Base-by-base conservation (phyloP, 345 rosid species). In the Salix caprea region DNA sequence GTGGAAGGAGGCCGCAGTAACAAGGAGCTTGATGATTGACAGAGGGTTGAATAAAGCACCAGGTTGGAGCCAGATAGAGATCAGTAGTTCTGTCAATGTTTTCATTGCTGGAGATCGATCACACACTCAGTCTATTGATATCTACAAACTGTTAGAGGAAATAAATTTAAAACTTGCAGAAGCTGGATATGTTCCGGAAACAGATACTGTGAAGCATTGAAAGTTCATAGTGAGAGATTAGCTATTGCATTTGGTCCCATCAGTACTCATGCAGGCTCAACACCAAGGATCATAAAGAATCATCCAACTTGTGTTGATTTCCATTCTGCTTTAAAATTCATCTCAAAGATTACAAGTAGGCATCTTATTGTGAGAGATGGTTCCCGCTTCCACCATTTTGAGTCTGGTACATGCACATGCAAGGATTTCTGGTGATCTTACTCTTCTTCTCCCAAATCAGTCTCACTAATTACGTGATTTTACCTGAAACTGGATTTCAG, bases 1-100 rank as follows among this genome's bases (percentile, higher is more conserved):
- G 81, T 77, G 84, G 84, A 74, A 81, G 46, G 81, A 81, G 72
- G 75, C 82, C 0, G 75, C 77, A 15, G 62, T 6, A 42, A 66
- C 77, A 50, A 82, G 82, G 69, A 58, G 77, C 54, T 62, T 75
- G 48, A 75, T 76, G 66, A 34, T 67, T 52, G 77, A 72, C 12
- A 61, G 70, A 64, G 60, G 77, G 69, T 50, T 78, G 71, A 62
- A 21, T 19, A 78, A 82, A 72, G 68, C 62, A 78, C 71, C 85
- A 11, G 77, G 74, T 50, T 75, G 82, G 85, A 78, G 82, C 75
- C 76, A 67, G 58, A 66, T 75, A 11, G 82, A 78, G 62, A 68
- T 72, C 4, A 26, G 50, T 77, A 70, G 78, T 64, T 74, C 67
- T 61, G 60, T 64, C 28, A 71, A 77, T 50, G 68, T 72, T 65